These are phyloP conservation scores for California macrophylla DNA, from an alignment of 441 rosid species.

Conservation along the genomic window DNA sequence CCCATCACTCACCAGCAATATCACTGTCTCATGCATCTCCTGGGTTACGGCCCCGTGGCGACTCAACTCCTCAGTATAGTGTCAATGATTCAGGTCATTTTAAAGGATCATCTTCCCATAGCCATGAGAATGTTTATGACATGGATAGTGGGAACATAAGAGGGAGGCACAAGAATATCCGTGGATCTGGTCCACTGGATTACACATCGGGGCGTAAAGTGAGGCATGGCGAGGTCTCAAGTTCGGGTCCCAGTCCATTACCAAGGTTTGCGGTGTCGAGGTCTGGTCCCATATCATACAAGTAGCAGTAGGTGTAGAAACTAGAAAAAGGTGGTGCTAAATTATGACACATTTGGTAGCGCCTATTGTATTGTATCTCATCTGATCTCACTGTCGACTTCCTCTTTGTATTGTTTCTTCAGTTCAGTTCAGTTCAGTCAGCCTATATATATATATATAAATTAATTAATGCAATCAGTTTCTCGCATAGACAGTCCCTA, in stretches of 20 bases:
- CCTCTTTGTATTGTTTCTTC: no score
- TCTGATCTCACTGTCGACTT: no score
- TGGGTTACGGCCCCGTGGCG: constrained; percentile 43
- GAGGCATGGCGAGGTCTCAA: constrained; percentile 50
- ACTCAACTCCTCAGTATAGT: constrained; percentile 68
- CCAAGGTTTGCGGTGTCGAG: constrained; percentile 94
- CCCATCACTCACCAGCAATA: constrained; percentile 72
- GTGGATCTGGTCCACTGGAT: constrained; percentile 91
- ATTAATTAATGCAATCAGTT: neutral
- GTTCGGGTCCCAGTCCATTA: constrained; percentile 81
- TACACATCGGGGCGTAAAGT: constrained; percentile 71
- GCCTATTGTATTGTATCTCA: neutral
- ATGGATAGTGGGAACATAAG: constrained; percentile 38
- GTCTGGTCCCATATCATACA: constrained; percentile 85
- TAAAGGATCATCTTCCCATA: constrained; percentile 66
- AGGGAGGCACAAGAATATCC: constrained; percentile 45
- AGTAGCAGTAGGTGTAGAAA: constrained; percentile 44
- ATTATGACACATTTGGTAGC: neutral
- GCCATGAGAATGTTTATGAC: constrained; percentile 53
- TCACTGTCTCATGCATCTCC: constrained; percentile 75
- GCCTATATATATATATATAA: no score
- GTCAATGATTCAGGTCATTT: constrained; percentile 56
- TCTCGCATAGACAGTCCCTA: no score
- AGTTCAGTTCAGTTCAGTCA: no score
- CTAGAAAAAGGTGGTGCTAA: neutral